Conservation (phyloP, 2,329 filamentous ascomycete genomes). For the Nemania diffusa region DNA sequence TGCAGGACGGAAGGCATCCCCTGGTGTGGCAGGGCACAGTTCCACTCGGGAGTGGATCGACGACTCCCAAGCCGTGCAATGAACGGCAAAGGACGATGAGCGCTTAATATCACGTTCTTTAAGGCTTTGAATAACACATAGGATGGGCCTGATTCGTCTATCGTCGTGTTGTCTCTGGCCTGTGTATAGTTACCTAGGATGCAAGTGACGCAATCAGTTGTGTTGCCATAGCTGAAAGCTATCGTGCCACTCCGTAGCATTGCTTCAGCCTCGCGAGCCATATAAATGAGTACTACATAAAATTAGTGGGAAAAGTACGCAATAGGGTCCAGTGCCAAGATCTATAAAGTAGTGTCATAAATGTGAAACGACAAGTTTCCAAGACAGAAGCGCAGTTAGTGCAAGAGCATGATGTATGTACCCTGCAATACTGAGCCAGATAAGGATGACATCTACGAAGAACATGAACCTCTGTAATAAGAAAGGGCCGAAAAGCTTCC, state of each 20-base stretch:
- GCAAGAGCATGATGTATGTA: slow-evolving; percentile 7
- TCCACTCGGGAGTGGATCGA: slow-evolving; percentile 32
- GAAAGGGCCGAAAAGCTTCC: slow-evolving; percentile 32
- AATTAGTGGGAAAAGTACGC: slow-evolving; percentile 1
- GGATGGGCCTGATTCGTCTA: neutral
- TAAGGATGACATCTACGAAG: slow-evolving; percentile 17
- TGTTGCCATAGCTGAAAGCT: slow-evolving; percentile 32
- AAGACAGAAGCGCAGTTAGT: slow-evolving; percentile 3
- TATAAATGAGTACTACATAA: slow-evolving; percentile 23
- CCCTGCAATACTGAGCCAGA: slow-evolving; percentile 12
- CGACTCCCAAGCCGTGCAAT: slow-evolving; percentile 21
- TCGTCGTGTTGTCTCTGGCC: neutral
- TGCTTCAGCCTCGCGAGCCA: slow-evolving; percentile 29
- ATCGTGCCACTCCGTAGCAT: slow-evolving; percentile 22
- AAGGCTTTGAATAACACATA: neutral
- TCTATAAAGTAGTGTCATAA: slow-evolving; percentile 1
- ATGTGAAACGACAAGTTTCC: slow-evolving; percentile 23
- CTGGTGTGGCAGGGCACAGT: slow-evolving; percentile 4
- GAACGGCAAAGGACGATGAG: neutral
- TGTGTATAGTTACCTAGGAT: neutral
- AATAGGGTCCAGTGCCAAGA: neutral
- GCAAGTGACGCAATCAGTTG: slow-evolving; percentile 3
- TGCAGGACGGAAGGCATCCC: slow-evolving; percentile 26
- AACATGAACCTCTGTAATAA: slow-evolving; percentile 14
- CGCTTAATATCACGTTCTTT: slow-evolving; percentile 10